Evolutionary conservation across 108 stramenopile genomes (phyloP).

Genomic region (Nitzschia sp.): DNA sequence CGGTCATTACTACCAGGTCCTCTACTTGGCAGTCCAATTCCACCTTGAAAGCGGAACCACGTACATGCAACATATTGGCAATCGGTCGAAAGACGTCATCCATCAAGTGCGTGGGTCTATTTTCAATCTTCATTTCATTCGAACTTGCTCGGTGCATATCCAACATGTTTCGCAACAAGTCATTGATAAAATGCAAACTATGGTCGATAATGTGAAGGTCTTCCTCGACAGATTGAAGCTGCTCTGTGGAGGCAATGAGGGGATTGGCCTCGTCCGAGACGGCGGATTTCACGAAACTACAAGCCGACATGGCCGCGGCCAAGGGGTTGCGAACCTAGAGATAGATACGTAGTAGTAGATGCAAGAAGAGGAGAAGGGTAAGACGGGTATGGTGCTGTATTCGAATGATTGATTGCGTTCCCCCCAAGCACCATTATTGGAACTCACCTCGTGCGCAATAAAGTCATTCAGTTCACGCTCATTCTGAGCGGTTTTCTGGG

Average conservation of each 20-base stretch:
- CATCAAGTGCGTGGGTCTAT: constrained; percentile 29
- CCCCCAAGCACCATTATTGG: too few relatives aligned
- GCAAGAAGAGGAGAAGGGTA: too few relatives aligned
- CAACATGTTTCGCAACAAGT: constrained; percentile 45
- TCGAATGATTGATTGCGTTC: too few relatives aligned
- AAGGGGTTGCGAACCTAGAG: too few relatives aligned
- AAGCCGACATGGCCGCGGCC: constrained; percentile 49
- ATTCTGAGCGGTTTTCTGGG: too few relatives aligned
- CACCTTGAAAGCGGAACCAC: constrained; percentile 20
- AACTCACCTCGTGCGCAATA: too few relatives aligned
- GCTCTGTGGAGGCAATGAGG: neutral
- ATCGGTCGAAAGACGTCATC: constrained; percentile 44
- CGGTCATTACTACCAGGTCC: constrained; percentile 33
- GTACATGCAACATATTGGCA: constrained; percentile 28
- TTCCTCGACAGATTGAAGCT: constrained; percentile 15
- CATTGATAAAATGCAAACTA: constrained; percentile 48
- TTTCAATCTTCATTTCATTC: constrained; percentile 28
- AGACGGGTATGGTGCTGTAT: too few relatives aligned
- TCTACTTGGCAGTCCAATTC: constrained; percentile 30
- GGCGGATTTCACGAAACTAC: constrained; percentile 31
- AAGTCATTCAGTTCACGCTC: too few relatives aligned
- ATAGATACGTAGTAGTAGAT: too few relatives aligned
- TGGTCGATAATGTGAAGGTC: constrained; percentile 38
- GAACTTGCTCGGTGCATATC: constrained; percentile 49
- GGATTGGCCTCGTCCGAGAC: constrained; percentile 8